Base-by-base conservation (phyloP, 2,329 filamentous ascomycete species). In the Tetracladium maxilliforme region DNA sequence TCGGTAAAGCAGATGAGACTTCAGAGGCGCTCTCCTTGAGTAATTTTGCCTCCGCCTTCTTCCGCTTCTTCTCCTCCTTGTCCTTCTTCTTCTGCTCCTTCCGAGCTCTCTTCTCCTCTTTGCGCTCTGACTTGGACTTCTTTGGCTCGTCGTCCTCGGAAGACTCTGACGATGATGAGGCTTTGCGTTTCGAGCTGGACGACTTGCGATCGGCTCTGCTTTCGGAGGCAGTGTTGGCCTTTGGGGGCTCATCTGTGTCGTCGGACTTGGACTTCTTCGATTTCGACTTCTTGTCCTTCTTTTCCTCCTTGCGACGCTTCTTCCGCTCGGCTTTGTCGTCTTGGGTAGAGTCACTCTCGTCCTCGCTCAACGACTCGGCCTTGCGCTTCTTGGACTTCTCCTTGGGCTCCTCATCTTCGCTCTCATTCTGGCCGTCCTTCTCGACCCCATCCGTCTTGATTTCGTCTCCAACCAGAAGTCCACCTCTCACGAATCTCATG, bases 401-500 rank as follows among this genome's bases (percentile, higher is more conserved):
- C 32, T 33, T 27, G 26, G 30, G 29, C n/a, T 26, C 23, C 32
- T 30, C 25, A 33, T 28, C 18, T 30, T 33, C 30, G 35, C 32
- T 31, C 35, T 38, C 14, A 30, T 39, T 41, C 27, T 32, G 40
- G 30, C 28, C 38, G 31, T 45, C 25, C 26, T 43, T 40, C 16
- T 34, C 30, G 30, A 44, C 28, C 34, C 41, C 30, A 30, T 47
- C 41, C 28, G 40, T 39, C 39, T 51, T 36, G 24, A 69, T 58
- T 39, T 68, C 57, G 33, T 70, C 63, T 17, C 65, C 66, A 14
- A 72, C 57, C 16, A 70, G 45, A 29, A 84, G 64, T 0, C 87
- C 90, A n/a, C 83, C 90, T 30, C 64, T 72, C 14, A 98, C 76
- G 49, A 98, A 98, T 24, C 74, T 70, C 61, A 93, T 81, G 7